Conservation (phyloP, 2,329 filamentous ascomycete species). For the Coniochaeta sp. region DNA sequence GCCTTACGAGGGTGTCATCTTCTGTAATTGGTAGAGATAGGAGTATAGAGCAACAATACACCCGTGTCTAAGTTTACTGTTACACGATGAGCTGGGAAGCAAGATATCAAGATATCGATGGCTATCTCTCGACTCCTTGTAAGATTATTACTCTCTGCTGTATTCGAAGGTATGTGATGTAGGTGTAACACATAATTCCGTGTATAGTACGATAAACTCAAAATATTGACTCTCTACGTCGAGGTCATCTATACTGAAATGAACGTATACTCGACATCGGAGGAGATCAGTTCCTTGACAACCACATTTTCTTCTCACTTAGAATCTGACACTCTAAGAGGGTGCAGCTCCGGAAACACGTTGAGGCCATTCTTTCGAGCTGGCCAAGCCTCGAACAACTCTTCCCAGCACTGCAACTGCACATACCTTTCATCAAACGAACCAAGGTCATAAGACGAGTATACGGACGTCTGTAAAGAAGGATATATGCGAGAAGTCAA, state of each 20-base stretch:
- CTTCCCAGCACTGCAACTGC: conserved; percentile 1
- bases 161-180: too few species aligned
- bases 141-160: too few species aligned
- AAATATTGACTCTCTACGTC: neutral
- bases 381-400: neutral
- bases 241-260: neutral
- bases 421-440: neutral
- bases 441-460: neutral
- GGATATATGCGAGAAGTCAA: conserved; percentile 15
- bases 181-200: too few species aligned
- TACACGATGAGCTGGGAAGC: neutral
- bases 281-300: neutral
- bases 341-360: neutral
- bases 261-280: neutral
- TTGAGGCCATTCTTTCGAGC: neutral
- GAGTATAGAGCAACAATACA: neutral
- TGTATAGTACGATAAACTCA: neutral
- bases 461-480: conserved; percentile 5
- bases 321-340: neutral
- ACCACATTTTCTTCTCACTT: neutral
- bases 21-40: neutral
- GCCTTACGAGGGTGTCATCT: neutral
- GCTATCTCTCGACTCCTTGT: neutral
- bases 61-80: neutral
- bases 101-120: neutral